Evolutionary conservation across 441 rosid species (phyloP), one percentile per base, ranked within the genome.

Genomic region (Sinapis alba): DNA sequence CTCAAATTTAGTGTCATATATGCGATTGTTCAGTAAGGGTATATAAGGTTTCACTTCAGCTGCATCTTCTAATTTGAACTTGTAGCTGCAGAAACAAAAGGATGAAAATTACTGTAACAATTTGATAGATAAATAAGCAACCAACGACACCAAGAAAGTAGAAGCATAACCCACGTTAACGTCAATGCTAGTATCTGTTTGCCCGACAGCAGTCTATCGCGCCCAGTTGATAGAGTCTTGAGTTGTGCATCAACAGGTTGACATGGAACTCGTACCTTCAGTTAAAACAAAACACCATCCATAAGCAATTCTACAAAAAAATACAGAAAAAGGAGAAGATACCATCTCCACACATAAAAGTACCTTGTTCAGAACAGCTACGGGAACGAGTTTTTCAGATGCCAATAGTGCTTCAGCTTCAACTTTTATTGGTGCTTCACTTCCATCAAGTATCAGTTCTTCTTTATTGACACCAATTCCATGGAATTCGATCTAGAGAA

Each of bases 1-100:
- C 85, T 96, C 98, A 73, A 94, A 96, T 83, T 92, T 94, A 58
- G 85, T 94, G 88, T 96, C 99, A 82, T 96, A 96, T 71, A 96
- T 85, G 71, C 99, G 98, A 85, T 89, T 86, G 83, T 94, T 96
- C 72, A 96, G 89, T 78, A 96, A 79, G 13, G 99, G 99, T 74
- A 96, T 86, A 62, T 86, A 85, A 26, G 99, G 98, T 81, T 85
- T 89, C 53, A 94, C 88, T 81, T 86, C 92, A 73, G 97, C 93
- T 76, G 86, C 98, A 71, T 94, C 98, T 82, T 94, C 98, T 82
- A 96, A 84, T 85, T 92, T 96, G 83, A 96, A 83, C 84, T 87
- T 90, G 89, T 94, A 96, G 72, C 98, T 93, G 85, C 84, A 84
- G 36, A 79, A 67, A 70, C 73, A 75, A 78, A 62, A 73, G 19